Evolutionary conservation across 306 rosid species (phyloP).

Genomic region (Gynostemma pentaphyllum): DNA sequence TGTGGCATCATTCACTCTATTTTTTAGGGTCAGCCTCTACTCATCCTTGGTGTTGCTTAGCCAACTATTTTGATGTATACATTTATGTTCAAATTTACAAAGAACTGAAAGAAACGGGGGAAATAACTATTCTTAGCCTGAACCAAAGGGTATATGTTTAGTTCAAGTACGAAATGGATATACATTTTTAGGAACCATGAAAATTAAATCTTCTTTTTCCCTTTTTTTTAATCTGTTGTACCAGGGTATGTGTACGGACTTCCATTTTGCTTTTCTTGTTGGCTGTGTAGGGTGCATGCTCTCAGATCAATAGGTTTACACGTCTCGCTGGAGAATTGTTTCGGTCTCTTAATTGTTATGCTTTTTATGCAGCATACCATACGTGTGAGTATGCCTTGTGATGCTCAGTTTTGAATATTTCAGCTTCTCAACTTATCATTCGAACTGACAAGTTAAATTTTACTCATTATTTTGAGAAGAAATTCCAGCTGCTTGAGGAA

Average conservation of each 20-base stretch:
- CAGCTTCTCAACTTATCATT: no score
- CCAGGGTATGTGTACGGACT: slow-evolving; percentile 87
- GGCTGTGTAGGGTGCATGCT: slow-evolving; percentile 78
- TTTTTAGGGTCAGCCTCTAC: slow-evolving; percentile 87
- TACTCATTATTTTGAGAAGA: no score
- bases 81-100: slow-evolving; percentile 72
- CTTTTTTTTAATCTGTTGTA: slow-evolving; percentile 4
- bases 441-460: no score
- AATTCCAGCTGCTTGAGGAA: no score
- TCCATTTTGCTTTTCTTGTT: slow-evolving; percentile 69
- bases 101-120: slow-evolving; percentile 70
- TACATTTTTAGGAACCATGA: background rate
- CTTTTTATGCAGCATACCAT: slow-evolving; percentile 98
- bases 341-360: slow-evolving; percentile 73
- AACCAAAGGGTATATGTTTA: slow-evolving; percentile 66
- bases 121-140: slow-evolving; percentile 67
- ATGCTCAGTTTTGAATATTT: background rate
- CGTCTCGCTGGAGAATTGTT: no score
- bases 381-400: no score
- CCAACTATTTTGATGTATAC: no score
- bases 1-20: slow-evolving; percentile 74
- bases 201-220: background rate
- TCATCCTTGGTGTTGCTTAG: slow-evolving; percentile 84
- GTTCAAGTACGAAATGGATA: background rate
- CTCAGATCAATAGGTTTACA: no score